A percentile compares a stretch with the other conserved stretches of the same genome.
phyloP scores from a whole-genome alignment of 2,329 filamentous ascomycete genomes.

The Ramularia endophylla region DNA sequence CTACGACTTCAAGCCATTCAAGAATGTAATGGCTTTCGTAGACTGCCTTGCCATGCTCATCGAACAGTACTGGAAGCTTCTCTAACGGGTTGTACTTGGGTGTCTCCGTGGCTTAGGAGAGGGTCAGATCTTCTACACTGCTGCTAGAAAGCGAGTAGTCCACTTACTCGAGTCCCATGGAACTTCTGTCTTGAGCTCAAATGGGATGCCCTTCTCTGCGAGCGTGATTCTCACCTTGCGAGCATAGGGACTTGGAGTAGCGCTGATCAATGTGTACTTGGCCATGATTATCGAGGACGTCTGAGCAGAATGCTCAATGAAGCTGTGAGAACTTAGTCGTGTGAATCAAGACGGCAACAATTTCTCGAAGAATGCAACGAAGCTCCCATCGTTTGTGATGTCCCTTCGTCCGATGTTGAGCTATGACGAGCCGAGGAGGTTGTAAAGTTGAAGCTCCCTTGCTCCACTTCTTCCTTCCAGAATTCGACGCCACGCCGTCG shows the following conservation, averaged over 20 bases:
- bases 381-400: too few species aligned
- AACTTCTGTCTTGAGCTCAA: constrained; percentile 38
- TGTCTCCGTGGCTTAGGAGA: constrained; percentile 27
- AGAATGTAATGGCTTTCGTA: constrained; percentile 35
- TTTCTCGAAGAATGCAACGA: too few species aligned
- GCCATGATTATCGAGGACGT: constrained; percentile 11
- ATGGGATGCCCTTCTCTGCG: constrained; percentile 35
- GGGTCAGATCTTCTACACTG: too few species aligned
- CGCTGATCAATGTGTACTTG: constrained; percentile 29
- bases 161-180: constrained; percentile 33
- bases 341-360: too few species aligned
- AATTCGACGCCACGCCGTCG: too few species aligned
- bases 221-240: constrained; percentile 39
- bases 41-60: constrained; percentile 25
- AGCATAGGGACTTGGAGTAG: constrained; percentile 37
- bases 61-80: constrained; percentile 35
- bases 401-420: too few species aligned
- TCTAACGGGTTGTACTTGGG: constrained; percentile 37
- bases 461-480: too few species aligned
- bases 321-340: too few species aligned
- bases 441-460: too few species aligned
- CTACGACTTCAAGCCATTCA: constrained; percentile 31
- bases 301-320: too few species aligned
- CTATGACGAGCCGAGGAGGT: too few species aligned
- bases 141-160: too few species aligned